Conservation (phyloP, 345 rosid genomes). For the Hypericum perforatum region DNA sequence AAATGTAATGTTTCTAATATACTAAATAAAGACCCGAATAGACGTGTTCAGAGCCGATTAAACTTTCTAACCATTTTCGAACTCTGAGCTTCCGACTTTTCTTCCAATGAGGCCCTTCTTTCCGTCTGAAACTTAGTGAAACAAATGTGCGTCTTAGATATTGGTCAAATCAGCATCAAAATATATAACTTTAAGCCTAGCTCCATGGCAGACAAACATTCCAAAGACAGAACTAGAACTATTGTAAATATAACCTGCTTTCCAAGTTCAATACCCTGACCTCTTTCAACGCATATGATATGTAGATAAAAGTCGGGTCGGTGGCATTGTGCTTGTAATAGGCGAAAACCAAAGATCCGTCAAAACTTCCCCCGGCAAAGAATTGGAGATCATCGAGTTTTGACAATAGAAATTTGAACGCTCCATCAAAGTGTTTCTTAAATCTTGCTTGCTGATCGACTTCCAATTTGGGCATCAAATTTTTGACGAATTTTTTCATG, state of each 20-base stretch:
- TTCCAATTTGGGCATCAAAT: conserved; percentile 41
- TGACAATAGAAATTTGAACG: conserved; percentile 72
- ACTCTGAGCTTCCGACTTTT: too few relatives aligned
- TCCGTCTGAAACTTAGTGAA: too few relatives aligned
- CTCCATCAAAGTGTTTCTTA: conserved; percentile 84
- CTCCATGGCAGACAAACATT: too few relatives aligned
- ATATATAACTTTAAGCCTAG: too few relatives aligned
- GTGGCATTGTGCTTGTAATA: conserved; percentile 91
- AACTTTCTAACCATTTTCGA: too few relatives aligned
- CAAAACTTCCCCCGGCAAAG: conserved; percentile 94
- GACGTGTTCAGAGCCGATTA: too few relatives aligned
- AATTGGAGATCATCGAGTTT: conserved; percentile 83
- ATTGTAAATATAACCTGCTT: neutral
- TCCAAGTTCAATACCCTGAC: conserved; percentile 90
- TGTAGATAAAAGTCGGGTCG: conserved; percentile 93
- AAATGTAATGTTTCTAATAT: too few relatives aligned
- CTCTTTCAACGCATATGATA: conserved; percentile 77
- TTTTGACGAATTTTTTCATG: conserved; percentile 75
- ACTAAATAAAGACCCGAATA: too few relatives aligned
- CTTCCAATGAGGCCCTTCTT: too few relatives aligned
- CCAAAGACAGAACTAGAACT: too few relatives aligned
- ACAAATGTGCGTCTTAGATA: too few relatives aligned
- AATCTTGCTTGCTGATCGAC: conserved; percentile 42
- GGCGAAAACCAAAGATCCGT: conserved; percentile 63
- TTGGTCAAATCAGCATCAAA: too few relatives aligned